Conservation (phyloP, 2,329 filamentous ascomycete genomes). For the Lachnellula willkommii region DNA sequence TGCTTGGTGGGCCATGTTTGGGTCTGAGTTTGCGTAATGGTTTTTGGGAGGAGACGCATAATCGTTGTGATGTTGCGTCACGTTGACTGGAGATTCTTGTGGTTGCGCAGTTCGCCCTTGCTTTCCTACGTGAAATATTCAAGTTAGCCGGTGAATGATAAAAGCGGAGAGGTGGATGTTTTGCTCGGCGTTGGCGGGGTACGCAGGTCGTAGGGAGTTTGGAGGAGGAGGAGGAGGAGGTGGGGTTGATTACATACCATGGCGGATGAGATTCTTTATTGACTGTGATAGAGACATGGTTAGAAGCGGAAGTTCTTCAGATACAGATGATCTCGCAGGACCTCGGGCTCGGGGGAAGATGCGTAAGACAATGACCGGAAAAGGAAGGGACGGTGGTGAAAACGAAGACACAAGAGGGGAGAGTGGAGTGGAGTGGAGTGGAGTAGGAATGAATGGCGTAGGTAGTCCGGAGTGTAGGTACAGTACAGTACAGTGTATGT, state of each 20-base stretch:
- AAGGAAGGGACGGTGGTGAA: not conserved
- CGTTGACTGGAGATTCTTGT: slow-evolving; percentile 54
- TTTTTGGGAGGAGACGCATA: slow-evolving; percentile 48
- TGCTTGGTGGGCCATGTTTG: slow-evolving; percentile 54
- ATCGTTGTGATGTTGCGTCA: slow-evolving; percentile 51
- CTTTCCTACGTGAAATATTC: slow-evolving; percentile 54
- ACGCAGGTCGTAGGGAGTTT: not conserved
- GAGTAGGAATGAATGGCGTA: not conserved
- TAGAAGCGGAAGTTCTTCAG: slow-evolving; percentile 4
- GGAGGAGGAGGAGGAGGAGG: slow-evolving; percentile 4
- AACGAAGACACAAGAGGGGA: not conserved
- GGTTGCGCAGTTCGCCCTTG: slow-evolving; percentile 69
- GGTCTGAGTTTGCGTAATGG: slow-evolving; percentile 50
- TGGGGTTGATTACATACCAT: slow-evolving; percentile 50
- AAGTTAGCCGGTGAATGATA: slow-evolving; percentile 30
- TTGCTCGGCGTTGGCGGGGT: not conserved
- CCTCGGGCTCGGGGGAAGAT: not conserved
- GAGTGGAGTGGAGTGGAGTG: not conserved
- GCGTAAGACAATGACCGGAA: not conserved
- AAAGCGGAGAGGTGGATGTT: slow-evolving; percentile 1
- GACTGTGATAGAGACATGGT: slow-evolving; percentile 77
- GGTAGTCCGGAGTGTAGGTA: not conserved
- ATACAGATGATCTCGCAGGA: too few species aligned
- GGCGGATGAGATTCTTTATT: slow-evolving; percentile 95
- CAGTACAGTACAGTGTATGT: not conserved